These are phyloP conservation scores for Nemania sp. DNA, from an alignment of 2,329 filamentous ascomycete species.

Conservation along the genomic window DNA sequence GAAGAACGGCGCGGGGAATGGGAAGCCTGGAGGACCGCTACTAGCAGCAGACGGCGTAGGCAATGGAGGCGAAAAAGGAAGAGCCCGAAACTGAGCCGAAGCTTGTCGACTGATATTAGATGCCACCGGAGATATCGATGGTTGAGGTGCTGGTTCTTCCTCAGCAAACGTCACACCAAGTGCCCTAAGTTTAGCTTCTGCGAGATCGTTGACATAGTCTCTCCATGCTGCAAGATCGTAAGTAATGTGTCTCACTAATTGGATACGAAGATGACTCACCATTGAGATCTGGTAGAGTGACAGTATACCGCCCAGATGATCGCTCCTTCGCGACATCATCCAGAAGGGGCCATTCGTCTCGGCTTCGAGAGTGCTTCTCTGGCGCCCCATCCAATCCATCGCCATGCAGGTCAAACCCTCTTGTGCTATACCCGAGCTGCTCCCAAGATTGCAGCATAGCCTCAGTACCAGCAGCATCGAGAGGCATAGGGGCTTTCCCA, in stretches of 20 bases:
- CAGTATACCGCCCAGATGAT: slow-evolving; percentile 55
- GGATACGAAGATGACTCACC: slow-evolving; percentile 43
- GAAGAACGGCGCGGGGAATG: slow-evolving; percentile 62
- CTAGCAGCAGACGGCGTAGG: slow-evolving; percentile 78
- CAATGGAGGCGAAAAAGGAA: slow-evolving; percentile 82
- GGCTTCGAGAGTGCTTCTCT: slow-evolving; percentile 62
- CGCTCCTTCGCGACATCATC: slow-evolving; percentile 62
- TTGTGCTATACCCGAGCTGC: slow-evolving; percentile 68
- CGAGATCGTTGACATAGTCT: slow-evolving; percentile 77
- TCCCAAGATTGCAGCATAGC: slow-evolving; percentile 69
- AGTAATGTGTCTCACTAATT: slow-evolving; percentile 15
- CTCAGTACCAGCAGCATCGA: slow-evolving; percentile 58
- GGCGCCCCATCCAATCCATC: slow-evolving; percentile 33
- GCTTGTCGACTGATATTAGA: slow-evolving; percentile 67
- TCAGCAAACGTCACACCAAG: slow-evolving; percentile 82
- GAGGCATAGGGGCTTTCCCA: slow-evolving; percentile 56
- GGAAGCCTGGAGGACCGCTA: slow-evolving; percentile 59
- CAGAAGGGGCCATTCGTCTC: slow-evolving; percentile 67
- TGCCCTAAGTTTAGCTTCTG: slow-evolving; percentile 89
- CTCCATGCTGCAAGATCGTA: slow-evolving; percentile 58
- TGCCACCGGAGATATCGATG: slow-evolving; percentile 68
- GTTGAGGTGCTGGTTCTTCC: slow-evolving; percentile 65
- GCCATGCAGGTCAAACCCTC: slow-evolving; percentile 68
- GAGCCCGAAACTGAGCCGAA: slow-evolving; percentile 73
- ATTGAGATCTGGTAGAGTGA: slow-evolving; percentile 72